Base-by-base conservation (phyloP, 257 asterid genomes). In the Solanum paucissectum region DNA sequence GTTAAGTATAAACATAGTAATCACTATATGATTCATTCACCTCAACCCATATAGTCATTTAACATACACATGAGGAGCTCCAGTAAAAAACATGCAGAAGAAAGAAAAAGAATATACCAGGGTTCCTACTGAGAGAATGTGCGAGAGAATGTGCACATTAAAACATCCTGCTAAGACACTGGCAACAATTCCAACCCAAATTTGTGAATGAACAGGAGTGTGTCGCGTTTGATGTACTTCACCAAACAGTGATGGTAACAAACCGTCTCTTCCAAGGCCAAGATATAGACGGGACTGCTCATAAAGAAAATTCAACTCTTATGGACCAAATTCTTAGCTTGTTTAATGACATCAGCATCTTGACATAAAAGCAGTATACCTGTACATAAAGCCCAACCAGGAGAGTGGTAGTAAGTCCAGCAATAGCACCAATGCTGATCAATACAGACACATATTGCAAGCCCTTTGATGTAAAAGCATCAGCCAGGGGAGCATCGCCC, bases 251-350 rank as follows among this genome's bases (percentile, higher is more conserved):
- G 94, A 89, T 66, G 98, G 99, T 73, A 97, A 88, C 86, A 97
- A 92, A 68, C 99, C 99, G 88, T 97, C 98, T 90, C 99, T 94
- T 91, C 98, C 99, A 86, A 97, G 92, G 86, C 99, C 99, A 88
- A 97, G 98, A 92, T 97, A 97, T 76, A 97, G 84, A 68, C 99
- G 98, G 88, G 98, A 97, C 99, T 97, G 91, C 33, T 9, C 89
- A 92, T 36, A 86, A 87, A 64, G 82, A 83, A 73, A 74, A 90
- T 8, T 44, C 84, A 86, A 23, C 49, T 36, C 84, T 12, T 86
- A 75, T 52, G 68, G 34, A 77, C 64, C 74, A 46, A 73, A 64
- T 76, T 16, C 25, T 37, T 55, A 83, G 81, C 83, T 85, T n/a
- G 58, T 86, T 23, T 18, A 55, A 66, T 36, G 76, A 72, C 83